These are phyloP conservation scores for Cicer chorassanicum DNA, from an alignment of 306 rosid species.

Conservation along the genomic window DNA sequence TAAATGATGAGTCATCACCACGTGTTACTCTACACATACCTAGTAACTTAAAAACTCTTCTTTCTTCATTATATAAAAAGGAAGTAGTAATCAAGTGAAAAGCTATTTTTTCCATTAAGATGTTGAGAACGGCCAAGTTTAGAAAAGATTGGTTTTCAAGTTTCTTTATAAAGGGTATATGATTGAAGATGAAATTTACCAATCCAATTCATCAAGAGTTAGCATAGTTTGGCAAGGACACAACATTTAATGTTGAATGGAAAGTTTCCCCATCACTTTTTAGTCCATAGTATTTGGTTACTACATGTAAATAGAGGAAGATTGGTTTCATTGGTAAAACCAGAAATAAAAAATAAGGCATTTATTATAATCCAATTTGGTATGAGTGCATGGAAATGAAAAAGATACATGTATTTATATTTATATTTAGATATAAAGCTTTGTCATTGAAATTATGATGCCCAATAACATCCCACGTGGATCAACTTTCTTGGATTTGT, in stretches of 20 bases:
- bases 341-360: slow-evolving; percentile 21
- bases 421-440: slow-evolving; percentile 3
- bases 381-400: slow-evolving; percentile 31
- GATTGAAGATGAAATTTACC: slow-evolving; percentile 44
- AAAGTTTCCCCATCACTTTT: slow-evolving; percentile 44
- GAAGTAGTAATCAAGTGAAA: slow-evolving; percentile 47
- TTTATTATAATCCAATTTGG: slow-evolving; percentile 34
- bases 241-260: slow-evolving; percentile 39
- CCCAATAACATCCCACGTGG: slow-evolving; percentile 57
- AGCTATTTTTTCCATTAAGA: slow-evolving; percentile 52
- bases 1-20: slow-evolving; percentile 71
- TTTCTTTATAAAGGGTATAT: slow-evolving; percentile 51
- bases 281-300: slow-evolving; percentile 42
- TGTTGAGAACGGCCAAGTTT: slow-evolving; percentile 44
- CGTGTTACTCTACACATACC: slow-evolving; percentile 49
- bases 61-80: slow-evolving; percentile 52
- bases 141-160: slow-evolving; percentile 32
- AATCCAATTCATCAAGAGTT: slow-evolving; percentile 31
- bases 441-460: slow-evolving; percentile 41
- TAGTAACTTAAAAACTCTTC: slow-evolving; percentile 48
- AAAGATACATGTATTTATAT: not conserved
- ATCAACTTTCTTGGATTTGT: slow-evolving; percentile 46
- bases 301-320: slow-evolving; percentile 37
- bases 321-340: slow-evolving; percentile 37
- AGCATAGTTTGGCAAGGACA: slow-evolving; percentile 49